A percentile compares a stretch with the other conserved stretches of the same genome.
Conservation (phyloP, 352 stramenopile genomes). For the Pythium utonaiense region DNA sequence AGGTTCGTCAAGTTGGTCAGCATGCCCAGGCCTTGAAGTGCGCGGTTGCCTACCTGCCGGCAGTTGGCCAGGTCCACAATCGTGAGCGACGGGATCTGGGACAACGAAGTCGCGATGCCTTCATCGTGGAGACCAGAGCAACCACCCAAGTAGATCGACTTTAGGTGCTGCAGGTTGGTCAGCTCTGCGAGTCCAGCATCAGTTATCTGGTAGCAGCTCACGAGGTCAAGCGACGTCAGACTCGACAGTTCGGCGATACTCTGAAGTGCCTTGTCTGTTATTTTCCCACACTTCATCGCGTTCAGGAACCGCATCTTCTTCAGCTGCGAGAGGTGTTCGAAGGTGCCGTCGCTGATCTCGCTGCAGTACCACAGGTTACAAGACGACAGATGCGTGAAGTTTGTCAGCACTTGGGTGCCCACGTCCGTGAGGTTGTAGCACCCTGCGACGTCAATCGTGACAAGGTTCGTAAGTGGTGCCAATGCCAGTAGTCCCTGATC, state of each 20-base stretch:
- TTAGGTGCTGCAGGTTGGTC: slow-evolving; percentile 38
- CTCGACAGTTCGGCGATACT: slow-evolving; percentile 49
- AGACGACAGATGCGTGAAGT: slow-evolving; percentile 54
- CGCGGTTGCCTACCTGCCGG: slow-evolving; percentile 63
- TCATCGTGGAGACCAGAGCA: slow-evolving; percentile 57
- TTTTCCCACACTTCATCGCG: slow-evolving; percentile 77
- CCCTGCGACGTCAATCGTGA: slow-evolving; percentile 64
- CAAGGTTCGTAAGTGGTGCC: slow-evolving; percentile 46
- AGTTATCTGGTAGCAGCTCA: slow-evolving; percentile 72
- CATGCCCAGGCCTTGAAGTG: slow-evolving; percentile 48
- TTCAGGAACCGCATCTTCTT: slow-evolving; percentile 72
- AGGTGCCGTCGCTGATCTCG: slow-evolving; percentile 64
- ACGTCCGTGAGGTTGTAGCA: slow-evolving; percentile 81
- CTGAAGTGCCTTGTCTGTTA: slow-evolving; percentile 45
- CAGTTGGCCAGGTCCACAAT: slow-evolving; percentile 77
- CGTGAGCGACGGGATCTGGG: slow-evolving; percentile 36
- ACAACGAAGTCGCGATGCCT: slow-evolving; percentile 44
- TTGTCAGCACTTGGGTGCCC: slow-evolving; percentile 50
- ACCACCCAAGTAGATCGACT: slow-evolving; percentile 58
- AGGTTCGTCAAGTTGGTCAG: slow-evolving; percentile 60
- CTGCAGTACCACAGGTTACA: slow-evolving; percentile 85
- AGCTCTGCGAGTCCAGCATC: slow-evolving; percentile 47
- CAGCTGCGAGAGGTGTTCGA: slow-evolving; percentile 46
- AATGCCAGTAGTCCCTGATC: slow-evolving; percentile 52
- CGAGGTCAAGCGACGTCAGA: slow-evolving; percentile 70